These are phyloP conservation scores for Alternaria arborescens DNA, from an alignment of 2,329 filamentous ascomycete species.

Conservation along the genomic window DNA sequence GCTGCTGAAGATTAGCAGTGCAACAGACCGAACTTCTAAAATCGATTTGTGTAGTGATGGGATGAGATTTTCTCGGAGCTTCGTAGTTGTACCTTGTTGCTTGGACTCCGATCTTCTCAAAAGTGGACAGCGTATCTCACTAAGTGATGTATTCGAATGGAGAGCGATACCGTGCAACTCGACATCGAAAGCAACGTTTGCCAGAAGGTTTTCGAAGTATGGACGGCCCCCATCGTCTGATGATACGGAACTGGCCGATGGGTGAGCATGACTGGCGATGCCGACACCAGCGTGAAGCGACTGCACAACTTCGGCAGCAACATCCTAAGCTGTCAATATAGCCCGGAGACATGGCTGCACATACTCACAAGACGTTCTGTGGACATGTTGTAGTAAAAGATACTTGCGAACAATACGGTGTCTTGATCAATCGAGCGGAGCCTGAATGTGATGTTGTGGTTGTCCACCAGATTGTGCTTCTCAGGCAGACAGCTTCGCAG, in stretches of 20 bases:
- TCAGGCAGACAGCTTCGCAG: background rate
- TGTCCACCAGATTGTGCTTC: background rate
- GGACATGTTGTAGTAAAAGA: conserved; percentile 14
- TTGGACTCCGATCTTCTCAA: conserved; percentile 31
- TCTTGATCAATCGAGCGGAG: background rate
- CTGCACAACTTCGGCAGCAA: background rate
- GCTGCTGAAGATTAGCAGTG: conserved; percentile 10
- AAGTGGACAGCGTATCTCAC: conserved; percentile 33
- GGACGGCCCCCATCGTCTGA: background rate
- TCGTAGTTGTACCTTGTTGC: conserved; percentile 16
- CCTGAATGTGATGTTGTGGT: background rate
- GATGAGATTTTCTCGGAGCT: background rate
- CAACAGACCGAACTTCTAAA: background rate
- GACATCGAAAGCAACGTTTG: conserved; percentile 23
- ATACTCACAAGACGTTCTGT: conserved; percentile 5
- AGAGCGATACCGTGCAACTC: conserved; percentile 26
- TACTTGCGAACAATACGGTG: conserved; percentile 17
- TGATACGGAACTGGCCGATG: conserved; percentile 4
- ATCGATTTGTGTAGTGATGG: background rate
- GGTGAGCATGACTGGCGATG: conserved; percentile 27
- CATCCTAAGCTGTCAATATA: conserved; percentile 1
- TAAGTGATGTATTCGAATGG: conserved; percentile 11
- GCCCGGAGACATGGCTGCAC: background rate
- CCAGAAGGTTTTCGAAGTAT: conserved; percentile 17
- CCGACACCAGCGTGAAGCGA: background rate